Evolutionary conservation across 345 rosid species (phyloP).

Genomic region (Eucalyptus virginea): DNA sequence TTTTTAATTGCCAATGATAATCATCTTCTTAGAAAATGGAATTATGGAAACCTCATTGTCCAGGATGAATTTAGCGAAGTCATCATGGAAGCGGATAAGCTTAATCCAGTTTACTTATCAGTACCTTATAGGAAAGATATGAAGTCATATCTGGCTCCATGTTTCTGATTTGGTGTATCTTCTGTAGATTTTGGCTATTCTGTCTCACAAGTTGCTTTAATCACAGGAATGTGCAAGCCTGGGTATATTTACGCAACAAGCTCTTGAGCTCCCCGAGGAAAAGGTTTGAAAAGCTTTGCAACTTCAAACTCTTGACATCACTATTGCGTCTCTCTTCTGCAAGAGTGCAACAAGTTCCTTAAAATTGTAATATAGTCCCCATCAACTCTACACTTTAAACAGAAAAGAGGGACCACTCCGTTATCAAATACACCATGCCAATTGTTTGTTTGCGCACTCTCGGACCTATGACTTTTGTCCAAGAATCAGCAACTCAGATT

Average conservation of each 20-base stretch:
- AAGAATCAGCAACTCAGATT: not conserved
- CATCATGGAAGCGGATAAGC: not conserved
- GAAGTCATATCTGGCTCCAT: not conserved
- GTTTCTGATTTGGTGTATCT: not conserved
- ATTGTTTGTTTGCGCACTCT: not conserved
- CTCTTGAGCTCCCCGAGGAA: conserved; percentile 56
- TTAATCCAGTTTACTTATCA: not conserved
- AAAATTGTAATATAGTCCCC: not conserved
- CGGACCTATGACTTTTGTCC: not conserved
- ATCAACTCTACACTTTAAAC: not conserved
- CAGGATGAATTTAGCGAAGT: not conserved
- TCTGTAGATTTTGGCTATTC: not conserved
- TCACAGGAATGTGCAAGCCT: conserved; percentile 68
- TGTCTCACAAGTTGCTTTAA: not conserved
- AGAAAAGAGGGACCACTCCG: not conserved
- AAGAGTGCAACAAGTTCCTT: not conserved
- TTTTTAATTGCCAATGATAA: not conserved
- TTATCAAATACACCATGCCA: not conserved
- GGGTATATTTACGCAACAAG: conserved; percentile 42
- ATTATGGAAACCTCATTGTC: not conserved
- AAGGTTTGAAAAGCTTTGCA: conserved; percentile 24
- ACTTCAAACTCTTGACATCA: not conserved
- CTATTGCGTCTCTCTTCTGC: not conserved
- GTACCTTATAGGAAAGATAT: not conserved
- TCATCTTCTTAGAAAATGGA: not conserved